Base-by-base conservation (phyloP, 2,329 filamentous ascomycete genomes). In the Lomentospora prolificans region DNA sequence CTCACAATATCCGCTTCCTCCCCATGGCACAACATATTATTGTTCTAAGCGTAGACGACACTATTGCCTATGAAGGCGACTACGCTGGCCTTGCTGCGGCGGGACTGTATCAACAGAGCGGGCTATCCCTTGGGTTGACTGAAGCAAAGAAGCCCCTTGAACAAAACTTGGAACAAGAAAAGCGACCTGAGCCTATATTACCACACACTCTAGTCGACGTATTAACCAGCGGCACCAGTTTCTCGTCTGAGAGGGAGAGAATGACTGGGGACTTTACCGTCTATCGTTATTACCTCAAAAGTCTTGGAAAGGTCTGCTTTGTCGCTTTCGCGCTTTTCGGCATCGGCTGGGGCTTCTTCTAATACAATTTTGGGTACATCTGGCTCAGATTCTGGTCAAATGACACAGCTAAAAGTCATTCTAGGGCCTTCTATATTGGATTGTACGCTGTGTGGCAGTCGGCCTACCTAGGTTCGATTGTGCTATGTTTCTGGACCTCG, bases 21-120 rank as follows among this genome's bases (percentile, higher is more conserved):
- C 64, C 68, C 0, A 60, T 61, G 33, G 72, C 66, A 55, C 74
- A 80, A 48, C 71, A 76, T 31, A 72, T 80, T 6, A 70, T 80
- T 39, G 74, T 71, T 0, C 68, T 81, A 0, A 69, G 69, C 0
- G 33, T 60, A 0, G 67, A 70, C 8, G 75, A 76, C 0, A 67
- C 60, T 0, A 58, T 79, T 1, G 63, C 72, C 0, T 75, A 80
- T 30, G 70, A 79, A 31, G 69, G 69, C 0, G 55, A 46, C 3
- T 69, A 67, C 52, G 12, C 56, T 0, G 60, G 65, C 1, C 56
- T 69, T 22, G 58, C 62, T 52, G 57, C 58, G 1, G 70, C 70
- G 39, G 64, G 68, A 14, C 68, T 66, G 24, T n/a, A n/a, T n/a
- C n/a, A n/a, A n/a, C n/a, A n/a, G n/a, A n/a, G n/a, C n/a, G n/a